phyloP scores from a whole-genome alignment of 208 protist species.

The Histomonas meleagridis region DNA sequence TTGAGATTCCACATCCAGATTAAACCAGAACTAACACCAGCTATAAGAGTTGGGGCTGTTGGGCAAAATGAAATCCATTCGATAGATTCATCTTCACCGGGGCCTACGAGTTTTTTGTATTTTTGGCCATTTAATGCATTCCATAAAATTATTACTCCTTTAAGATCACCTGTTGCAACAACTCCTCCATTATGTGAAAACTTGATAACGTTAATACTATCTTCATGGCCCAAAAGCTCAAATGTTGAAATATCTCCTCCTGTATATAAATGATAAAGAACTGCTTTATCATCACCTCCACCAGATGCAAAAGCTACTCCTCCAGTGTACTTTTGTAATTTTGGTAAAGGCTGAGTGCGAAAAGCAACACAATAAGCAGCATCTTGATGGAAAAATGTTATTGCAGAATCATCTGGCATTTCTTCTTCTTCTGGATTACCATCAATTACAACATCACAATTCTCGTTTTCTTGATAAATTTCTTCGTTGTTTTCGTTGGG shows the following conservation, averaged over 20 bases:
- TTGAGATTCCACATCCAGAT: neutral
- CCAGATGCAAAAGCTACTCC: conserved; percentile 5
- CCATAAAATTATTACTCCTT: neutral
- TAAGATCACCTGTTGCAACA: neutral
- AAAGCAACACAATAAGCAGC: neutral
- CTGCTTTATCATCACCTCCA: neutral
- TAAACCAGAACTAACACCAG: neutral
- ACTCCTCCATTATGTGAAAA: neutral
- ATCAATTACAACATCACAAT: no score
- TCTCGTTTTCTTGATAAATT: no score
- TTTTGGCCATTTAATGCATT: neutral
- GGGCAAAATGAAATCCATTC: neutral
- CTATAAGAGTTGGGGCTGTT: neutral
- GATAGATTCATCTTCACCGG: neutral
- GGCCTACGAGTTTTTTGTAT: neutral
- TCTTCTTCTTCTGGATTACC: conserved; percentile 37
- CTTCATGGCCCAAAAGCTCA: neutral
- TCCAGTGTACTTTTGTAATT: no score
- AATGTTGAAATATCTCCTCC: neutral
- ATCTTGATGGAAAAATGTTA: neutral
- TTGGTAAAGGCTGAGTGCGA: neutral
- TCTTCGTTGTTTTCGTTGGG: no score
- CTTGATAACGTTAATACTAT: neutral
- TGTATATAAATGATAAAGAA: neutral
- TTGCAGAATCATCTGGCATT: neutral